Evolutionary conservation across 371 early-diverging fungal genomes (phyloP).

Genomic region (Rhizopus sp.): DNA sequence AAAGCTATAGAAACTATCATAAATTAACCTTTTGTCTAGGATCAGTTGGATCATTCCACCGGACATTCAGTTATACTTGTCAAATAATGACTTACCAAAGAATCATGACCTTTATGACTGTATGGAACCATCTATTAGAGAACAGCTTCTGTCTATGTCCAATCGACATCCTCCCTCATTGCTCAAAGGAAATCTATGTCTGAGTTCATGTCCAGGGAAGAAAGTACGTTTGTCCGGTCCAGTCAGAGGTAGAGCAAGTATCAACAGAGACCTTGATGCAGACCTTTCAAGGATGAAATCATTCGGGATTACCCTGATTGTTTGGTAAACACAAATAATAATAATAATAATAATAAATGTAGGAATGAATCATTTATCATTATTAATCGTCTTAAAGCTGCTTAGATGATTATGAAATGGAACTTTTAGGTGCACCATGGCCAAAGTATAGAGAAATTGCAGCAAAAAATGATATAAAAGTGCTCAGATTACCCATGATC

Average conservation of each 20-base stretch:
- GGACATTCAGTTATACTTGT: slow-evolving; percentile 40
- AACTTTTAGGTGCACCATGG: slow-evolving; percentile 72
- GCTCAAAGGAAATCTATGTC: slow-evolving; percentile 62
- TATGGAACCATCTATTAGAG: slow-evolving; percentile 30
- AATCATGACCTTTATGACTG: slow-evolving; percentile 43
- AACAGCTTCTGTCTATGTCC: slow-evolving; percentile 3
- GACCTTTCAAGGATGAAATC: slow-evolving; percentile 69
- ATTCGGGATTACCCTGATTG: slow-evolving; percentile 64
- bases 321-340: slow-evolving; percentile 69
- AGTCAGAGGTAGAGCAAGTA: slow-evolving; percentile 74
- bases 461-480: slow-evolving; percentile 50
- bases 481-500: slow-evolving; percentile 68
- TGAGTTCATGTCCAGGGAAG: slow-evolving; percentile 84
- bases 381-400: slow-evolving; percentile 53
- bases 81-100: slow-evolving; percentile 33
- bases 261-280: slow-evolving; percentile 70
- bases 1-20: not conserved
- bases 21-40: slow-evolving; percentile 17
- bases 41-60: slow-evolving; percentile 62
- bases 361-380: not conserved
- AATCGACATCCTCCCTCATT: not conserved
- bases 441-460: slow-evolving; percentile 65
- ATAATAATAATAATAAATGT: slow-evolving; percentile 1
- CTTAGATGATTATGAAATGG: slow-evolving; percentile 69
- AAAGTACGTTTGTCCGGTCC: slow-evolving; percentile 80